Conservation (phyloP, 2,329 filamentous ascomycete species). For the Fusarium irregulare region DNA sequence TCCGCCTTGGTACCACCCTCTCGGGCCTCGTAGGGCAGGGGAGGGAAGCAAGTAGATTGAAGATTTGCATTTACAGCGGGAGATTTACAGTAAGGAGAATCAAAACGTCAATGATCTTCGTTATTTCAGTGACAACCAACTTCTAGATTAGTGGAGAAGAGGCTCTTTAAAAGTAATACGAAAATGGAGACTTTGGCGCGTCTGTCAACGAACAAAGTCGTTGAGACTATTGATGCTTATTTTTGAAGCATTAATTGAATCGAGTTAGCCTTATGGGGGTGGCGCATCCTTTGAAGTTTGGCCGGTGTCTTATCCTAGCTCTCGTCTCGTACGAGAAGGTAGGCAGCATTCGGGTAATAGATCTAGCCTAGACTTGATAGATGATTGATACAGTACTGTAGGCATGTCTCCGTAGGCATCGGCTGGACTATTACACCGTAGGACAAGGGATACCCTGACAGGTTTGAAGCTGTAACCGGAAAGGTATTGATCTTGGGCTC, state of each 20-base stretch:
- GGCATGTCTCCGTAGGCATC: background rate
- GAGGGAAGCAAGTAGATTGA: conserved; percentile 1
- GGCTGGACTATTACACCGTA: background rate
- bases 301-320: conserved; percentile 1
- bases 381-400: background rate
- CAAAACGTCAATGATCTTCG: background rate
- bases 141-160: background rate
- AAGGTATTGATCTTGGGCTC: background rate
- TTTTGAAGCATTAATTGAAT: conserved; percentile 13
- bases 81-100: background rate
- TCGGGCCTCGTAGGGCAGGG: conserved; percentile 8
- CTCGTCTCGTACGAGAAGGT: conserved; percentile 12
- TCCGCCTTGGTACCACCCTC: conserved; percentile 11
- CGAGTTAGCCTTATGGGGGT: conserved; percentile 11
- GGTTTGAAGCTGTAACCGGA: background rate
- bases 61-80: background rate
- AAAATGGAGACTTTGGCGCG: conserved; percentile 5
- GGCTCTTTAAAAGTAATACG: conserved; percentile 1
- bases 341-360: background rate
- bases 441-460: background rate
- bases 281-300: conserved; percentile 3
- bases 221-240: conserved; percentile 18
- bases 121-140: background rate
- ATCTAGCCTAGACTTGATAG: background rate
- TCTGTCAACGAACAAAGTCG: background rate